Conservation (phyloP, 805 yeast species). For the Torulaspora quercuum region DNA sequence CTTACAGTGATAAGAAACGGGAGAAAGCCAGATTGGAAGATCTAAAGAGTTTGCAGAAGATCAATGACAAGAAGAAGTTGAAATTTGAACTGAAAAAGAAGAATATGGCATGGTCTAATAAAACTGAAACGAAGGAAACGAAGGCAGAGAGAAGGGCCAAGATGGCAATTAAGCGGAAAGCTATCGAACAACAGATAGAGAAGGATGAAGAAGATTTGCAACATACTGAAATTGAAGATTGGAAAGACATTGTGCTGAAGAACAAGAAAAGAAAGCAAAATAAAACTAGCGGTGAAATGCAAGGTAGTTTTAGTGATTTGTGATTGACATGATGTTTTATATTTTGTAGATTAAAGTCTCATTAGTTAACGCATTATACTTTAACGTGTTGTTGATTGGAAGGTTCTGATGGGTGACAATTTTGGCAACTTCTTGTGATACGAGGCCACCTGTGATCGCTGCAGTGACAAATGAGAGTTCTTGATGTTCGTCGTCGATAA, state of each 20-base stretch:
- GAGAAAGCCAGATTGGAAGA: constrained; percentile 62
- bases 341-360: constrained; percentile 43
- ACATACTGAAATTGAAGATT: constrained; percentile 56
- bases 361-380: constrained; percentile 69
- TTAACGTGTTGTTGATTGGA: constrained; percentile 66
- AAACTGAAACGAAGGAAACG: constrained; percentile 56
- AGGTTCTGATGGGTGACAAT: constrained; percentile 72
- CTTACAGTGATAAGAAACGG: constrained; percentile 59
- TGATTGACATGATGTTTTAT: constrained; percentile 25
- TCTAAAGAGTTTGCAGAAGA: constrained; percentile 45
- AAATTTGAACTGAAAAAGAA: constrained; percentile 47
- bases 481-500: too few species aligned
- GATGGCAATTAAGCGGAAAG: constrained; percentile 51
- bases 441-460: constrained; percentile 67
- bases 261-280: constrained; percentile 56
- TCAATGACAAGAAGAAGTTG: constrained; percentile 36
- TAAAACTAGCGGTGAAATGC: constrained; percentile 37
- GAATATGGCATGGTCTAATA: constrained; percentile 79
- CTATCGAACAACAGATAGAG: constrained; percentile 50
- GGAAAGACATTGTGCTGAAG: constrained; percentile 78
- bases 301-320: constrained; percentile 61
- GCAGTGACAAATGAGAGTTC: constrained; percentile 5
- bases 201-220: constrained; percentile 42
- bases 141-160: constrained; percentile 64
- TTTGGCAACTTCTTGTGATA: constrained; percentile 80